Percentiles rank a stretch among this genome's conserved stretches.
Evolutionary conservation across 352 stramenopile genomes (phyloP).

Genomic region (Phytopythium montanum): DNA sequence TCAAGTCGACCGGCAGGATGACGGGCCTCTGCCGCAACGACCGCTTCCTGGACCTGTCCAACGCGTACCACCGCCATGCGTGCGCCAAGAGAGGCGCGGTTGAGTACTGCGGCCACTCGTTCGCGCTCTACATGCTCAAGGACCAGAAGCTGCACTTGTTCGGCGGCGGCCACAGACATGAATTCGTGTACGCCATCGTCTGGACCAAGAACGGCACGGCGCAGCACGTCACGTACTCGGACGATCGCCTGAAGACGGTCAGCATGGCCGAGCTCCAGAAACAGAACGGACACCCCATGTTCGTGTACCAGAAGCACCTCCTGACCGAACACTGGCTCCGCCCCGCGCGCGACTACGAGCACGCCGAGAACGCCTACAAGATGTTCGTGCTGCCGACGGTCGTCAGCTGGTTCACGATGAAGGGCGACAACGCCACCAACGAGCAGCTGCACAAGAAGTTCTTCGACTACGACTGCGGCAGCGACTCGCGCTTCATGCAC

Average conservation of each 20-base stretch:
- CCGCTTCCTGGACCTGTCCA: conserved; percentile 1
- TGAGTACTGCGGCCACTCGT: conserved; percentile 13
- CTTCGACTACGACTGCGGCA: background rate
- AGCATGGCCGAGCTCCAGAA: background rate
- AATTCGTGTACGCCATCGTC: background rate
- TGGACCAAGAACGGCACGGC: background rate
- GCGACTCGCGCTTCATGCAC: background rate
- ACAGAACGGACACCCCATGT: conserved; percentile 6
- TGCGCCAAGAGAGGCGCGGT: background rate
- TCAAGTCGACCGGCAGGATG: conserved; percentile 24
- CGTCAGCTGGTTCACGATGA: conserved; percentile 17
- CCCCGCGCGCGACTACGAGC: background rate
- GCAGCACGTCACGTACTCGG: background rate
- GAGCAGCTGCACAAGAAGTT: conserved; percentile 1
- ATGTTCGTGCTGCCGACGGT: conserved; percentile 7
- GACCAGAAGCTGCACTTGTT: conserved; percentile 13
- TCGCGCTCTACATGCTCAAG: conserved; percentile 35
- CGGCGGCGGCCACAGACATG: conserved; percentile 1
- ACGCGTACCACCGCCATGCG: conserved; percentile 15
- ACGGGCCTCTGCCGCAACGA: conserved; percentile 11
- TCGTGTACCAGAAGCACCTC: conserved; percentile 6
- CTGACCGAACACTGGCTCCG: background rate
- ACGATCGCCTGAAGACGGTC: background rate
- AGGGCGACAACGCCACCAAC: conserved; percentile 11
- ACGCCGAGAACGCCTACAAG: background rate